Base-by-base conservation (phyloP, 2,329 filamentous ascomycete species). In the Colletotrichum cuscutae region DNA sequence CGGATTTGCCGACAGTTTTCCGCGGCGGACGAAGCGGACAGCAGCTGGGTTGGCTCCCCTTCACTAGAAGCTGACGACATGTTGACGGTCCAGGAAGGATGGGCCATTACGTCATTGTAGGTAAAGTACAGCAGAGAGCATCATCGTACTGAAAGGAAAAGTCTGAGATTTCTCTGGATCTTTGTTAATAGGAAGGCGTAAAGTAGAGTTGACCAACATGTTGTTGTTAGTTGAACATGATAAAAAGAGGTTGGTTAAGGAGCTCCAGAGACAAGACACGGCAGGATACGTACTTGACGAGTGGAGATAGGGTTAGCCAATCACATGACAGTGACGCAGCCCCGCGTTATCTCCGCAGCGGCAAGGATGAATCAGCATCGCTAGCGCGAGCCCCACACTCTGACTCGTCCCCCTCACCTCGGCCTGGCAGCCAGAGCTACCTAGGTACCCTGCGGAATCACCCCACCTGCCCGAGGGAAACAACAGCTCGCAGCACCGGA, bases 271-370 rank as follows among this genome's bases (percentile, higher is more conserved):
- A 19, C 24, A 37, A 24, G 19, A 46, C 15, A 42, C 19, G 35
- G 59, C 28, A 37, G n/a, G 11, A 6, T 26, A 28, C 37, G 59
- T 52, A 42, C 15, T n/a, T 22, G 24, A 6, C 22, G 2, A 15
- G 42, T 15, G 15, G 19, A 24, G 26, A 42, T 19, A 8, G 15
- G n/a, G 8, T 24, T 22, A 9, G 12, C 35, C 68, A 60, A 69
- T 24, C n/a, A 59, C 2, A 26, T 13, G 12, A 4, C 1, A 6
- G 13, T 49, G 13, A 32, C 13, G 61, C 66, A 69, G 64, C 59
- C 42, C 70, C 70, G 70, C 59, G 46, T 64, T 64, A 69, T 72
- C 59, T 64, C 69, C 69, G 61, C n/a, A 11, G 19, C 46, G 26
- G n/a, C 46, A 35, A 28, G 24, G 59, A 26, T 19, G 37, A 26